Conservation (phyloP, 345 rosid genomes). For the Salix viminalis region DNA sequence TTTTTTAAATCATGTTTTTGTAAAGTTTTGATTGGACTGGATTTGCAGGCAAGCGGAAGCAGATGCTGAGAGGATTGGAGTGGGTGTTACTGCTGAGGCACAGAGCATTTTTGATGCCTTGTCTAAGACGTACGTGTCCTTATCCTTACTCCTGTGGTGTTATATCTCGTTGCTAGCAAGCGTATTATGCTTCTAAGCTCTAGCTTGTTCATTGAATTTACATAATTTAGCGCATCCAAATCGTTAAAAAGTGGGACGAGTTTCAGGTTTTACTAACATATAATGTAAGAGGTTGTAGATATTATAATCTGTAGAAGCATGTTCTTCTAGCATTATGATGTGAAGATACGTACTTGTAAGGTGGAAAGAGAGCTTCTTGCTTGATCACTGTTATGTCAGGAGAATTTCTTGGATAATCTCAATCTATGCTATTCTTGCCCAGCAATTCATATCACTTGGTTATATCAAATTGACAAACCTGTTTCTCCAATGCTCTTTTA, state of each 20-base stretch:
- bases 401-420: not conserved
- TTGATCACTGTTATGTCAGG: not conserved
- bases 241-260: not conserved
- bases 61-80: conserved; percentile 83
- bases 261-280: not conserved
- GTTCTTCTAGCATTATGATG: not conserved
- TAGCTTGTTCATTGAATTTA: not conserved
- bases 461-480: not conserved
- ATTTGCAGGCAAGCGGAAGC: conserved; percentile 75
- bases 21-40: not conserved
- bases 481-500: not conserved
- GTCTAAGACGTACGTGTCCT: conserved; percentile 70
- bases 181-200: not conserved
- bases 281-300: not conserved
- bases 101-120: conserved; percentile 83
- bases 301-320: not conserved
- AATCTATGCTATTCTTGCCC: not conserved
- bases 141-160: not conserved
- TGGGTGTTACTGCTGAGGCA: conserved; percentile 86
- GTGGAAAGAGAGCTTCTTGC: not conserved
- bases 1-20: not conserved
- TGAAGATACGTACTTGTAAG: not conserved
- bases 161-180: not conserved
- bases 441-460: not conserved
- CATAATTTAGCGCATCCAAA: not conserved